Evolutionary conservation across 768 basidiomycete genomes (phyloP).

Genomic region (Termitomyces sp.): DNA sequence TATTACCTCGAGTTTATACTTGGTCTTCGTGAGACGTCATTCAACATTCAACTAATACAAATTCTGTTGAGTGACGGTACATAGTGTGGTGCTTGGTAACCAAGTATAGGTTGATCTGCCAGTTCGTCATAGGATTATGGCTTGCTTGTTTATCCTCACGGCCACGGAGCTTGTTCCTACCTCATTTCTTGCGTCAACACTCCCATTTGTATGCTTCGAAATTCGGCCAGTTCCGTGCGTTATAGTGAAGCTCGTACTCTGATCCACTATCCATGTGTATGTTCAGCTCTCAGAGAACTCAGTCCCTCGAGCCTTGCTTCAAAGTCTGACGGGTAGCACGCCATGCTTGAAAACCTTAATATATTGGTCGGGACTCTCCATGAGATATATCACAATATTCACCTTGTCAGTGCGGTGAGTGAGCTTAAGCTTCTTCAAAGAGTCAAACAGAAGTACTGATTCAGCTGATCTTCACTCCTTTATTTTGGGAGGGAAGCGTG

Average conservation of each 20-base stretch:
- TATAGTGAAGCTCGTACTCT: neutral
- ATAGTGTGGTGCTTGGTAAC: neutral
- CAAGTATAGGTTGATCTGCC: neutral
- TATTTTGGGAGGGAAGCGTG: neutral
- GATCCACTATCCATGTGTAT: neutral
- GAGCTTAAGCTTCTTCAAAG: neutral
- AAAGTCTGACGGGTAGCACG: neutral
- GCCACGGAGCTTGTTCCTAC: neutral
- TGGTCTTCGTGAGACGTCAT: neutral
- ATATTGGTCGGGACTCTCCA: neutral
- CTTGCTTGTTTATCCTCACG: neutral
- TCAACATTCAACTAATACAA: neutral
- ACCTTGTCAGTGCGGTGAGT: neutral
- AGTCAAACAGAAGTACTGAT: neutral
- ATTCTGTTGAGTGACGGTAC: neutral
- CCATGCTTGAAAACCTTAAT: neutral
- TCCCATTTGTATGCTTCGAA: neutral
- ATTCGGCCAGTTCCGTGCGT: neutral
- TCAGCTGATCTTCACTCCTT: neutral
- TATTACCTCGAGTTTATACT: neutral
- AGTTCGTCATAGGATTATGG: neutral
- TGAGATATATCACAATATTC: neutral
- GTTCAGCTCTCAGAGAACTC: neutral
- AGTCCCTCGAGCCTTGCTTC: neutral
- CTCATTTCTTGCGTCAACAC: neutral